Percentiles rank a stretch among this genome's conserved stretches.
phyloP scores from a whole-genome alignment of 2,329 filamentous ascomycete genomes.

The Colletotrichum eleusines region DNA sequence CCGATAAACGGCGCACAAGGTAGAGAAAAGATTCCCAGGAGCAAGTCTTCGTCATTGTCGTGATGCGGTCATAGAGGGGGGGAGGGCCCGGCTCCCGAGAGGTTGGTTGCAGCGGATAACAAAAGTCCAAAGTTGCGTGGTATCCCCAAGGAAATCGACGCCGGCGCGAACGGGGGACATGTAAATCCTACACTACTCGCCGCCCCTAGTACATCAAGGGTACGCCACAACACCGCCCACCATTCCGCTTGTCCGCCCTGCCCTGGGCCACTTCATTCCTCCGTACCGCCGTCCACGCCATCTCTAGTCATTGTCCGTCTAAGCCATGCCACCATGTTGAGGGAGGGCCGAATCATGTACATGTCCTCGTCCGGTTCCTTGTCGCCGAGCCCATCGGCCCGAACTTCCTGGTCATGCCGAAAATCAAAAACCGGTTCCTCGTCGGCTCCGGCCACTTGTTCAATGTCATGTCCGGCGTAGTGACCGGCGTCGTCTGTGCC shows the following conservation, averaged over 20 bases:
- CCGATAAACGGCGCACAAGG: conserved; percentile 10
- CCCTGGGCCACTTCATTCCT: conserved; percentile 3
- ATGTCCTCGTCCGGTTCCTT: conserved; percentile 33
- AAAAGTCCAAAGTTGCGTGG: conserved; percentile 40
- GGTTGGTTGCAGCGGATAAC: conserved; percentile 27
- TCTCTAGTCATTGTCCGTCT: conserved; percentile 33
- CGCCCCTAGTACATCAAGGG: conserved; percentile 28
- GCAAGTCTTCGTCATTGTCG: conserved; percentile 34
- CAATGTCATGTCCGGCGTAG: conserved; percentile 13
- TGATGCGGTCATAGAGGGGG: conserved; percentile 1
- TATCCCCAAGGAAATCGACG: conserved; percentile 40
- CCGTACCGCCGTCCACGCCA: conserved; percentile 4
- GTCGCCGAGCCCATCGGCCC: not conserved
- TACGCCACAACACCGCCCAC: conserved; percentile 13
- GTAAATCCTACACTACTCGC: conserved; percentile 41
- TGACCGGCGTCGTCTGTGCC: not conserved
- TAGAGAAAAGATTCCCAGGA: conserved; percentile 15
- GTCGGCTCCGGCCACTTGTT: conserved; percentile 6
- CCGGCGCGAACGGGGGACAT: conserved; percentile 30
- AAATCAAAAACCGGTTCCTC: conserved; percentile 23
- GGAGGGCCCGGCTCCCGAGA: conserved; percentile 2
- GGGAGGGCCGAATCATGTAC: conserved; percentile 35
- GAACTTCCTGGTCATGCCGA: not conserved
- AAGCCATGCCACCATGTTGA: conserved; percentile 26
- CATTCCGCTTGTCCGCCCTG: not conserved